phyloP scores from a whole-genome alignment of 2,329 filamentous ascomycete genomes.

The Sporothrix phasma region DNA sequence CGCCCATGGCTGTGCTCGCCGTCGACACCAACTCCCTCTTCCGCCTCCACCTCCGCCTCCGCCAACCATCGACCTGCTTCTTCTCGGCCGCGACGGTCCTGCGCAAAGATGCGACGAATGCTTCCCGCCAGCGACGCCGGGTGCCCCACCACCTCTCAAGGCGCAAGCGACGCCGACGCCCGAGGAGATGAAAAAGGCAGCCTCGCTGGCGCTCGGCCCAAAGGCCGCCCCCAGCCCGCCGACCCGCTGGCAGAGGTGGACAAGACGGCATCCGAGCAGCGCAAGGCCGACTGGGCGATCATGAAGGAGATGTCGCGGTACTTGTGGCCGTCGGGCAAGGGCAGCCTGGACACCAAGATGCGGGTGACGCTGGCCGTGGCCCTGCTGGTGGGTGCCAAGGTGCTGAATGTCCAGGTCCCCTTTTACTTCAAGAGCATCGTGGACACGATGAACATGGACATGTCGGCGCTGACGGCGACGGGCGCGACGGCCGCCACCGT shows the following conservation, averaged over 20 bases:
- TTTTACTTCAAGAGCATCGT: slow-evolving; percentile 99
- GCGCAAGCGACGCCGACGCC: not conserved
- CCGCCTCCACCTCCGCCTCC: not conserved
- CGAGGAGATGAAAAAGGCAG: not conserved
- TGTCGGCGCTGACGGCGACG: slow-evolving; percentile 46
- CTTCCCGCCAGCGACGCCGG: not conserved
- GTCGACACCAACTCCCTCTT: not conserved
- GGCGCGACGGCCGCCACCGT: slow-evolving; percentile 86
- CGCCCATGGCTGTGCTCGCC: not conserved
- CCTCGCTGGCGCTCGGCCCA: not conserved
- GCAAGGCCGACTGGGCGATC: slow-evolving; percentile 96
- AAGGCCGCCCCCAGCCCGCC: not conserved
- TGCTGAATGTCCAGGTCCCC: slow-evolving; percentile 93
- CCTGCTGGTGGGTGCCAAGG: slow-evolving; percentile 80
- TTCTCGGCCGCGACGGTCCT: slow-evolving; percentile 2
- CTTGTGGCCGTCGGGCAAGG: slow-evolving; percentile 90
- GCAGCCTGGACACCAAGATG: slow-evolving; percentile 70
- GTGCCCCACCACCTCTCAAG: too few relatives aligned
- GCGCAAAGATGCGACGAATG: not conserved
- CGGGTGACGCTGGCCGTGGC: slow-evolving; percentile 78
- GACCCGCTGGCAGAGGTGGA: slow-evolving; percentile 56
- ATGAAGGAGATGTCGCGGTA: slow-evolving; percentile 97
- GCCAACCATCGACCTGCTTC: slow-evolving; percentile 3
- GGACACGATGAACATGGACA: slow-evolving; percentile 94
- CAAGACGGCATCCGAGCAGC: slow-evolving; percentile 72